Conservation (phyloP, 768 basidiomycete species). For the Arthromyces matolae region DNA sequence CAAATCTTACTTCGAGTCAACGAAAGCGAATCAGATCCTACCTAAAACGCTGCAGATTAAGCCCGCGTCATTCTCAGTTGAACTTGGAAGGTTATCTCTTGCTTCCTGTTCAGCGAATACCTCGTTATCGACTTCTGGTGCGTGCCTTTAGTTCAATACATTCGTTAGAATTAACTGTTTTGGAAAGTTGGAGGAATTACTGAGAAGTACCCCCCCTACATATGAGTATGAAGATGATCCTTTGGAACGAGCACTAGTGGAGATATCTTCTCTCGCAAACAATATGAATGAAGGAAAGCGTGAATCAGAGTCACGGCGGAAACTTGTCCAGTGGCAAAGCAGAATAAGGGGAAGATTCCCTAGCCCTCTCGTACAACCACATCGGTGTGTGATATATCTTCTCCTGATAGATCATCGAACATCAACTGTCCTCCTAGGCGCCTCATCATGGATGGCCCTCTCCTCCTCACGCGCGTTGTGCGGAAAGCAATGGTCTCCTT, state of each 20-base stretch:
- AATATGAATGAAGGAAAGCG: constrained; percentile 99
- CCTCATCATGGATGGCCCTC: constrained; percentile 87
- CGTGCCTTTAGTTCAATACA: constrained; percentile 26
- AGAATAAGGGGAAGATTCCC: constrained; percentile 91
- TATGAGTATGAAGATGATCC: constrained; percentile 76
- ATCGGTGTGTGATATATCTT: constrained; percentile 55
- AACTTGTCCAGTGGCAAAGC: constrained; percentile 87
- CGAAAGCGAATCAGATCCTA: constrained; percentile 85
- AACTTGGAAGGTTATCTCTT: constrained; percentile 92
- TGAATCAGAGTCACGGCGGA: constrained; percentile 87
- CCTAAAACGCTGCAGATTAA: constrained; percentile 84
- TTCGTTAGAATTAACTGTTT: constrained; percentile 3
- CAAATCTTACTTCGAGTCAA: constrained; percentile 71
- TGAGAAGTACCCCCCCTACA: constrained; percentile 78
- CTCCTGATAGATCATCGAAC: constrained; percentile 4
- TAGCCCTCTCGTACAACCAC: constrained; percentile 96
- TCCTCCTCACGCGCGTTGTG: constrained; percentile 86
- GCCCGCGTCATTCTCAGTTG: constrained; percentile 89
- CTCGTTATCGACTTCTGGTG: constrained; percentile 92
- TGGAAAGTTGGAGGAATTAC: constrained; percentile 76
- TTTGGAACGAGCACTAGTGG: constrained; percentile 78
- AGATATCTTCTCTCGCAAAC: constrained; percentile 85
- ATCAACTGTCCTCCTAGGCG: constrained; percentile 47
- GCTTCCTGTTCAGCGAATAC: constrained; percentile 93
- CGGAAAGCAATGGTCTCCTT: constrained; percentile 80